Evolutionary conservation across 1,284 basidiomycete species (phyloP).

Genomic region (Agaricales sp.): DNA sequence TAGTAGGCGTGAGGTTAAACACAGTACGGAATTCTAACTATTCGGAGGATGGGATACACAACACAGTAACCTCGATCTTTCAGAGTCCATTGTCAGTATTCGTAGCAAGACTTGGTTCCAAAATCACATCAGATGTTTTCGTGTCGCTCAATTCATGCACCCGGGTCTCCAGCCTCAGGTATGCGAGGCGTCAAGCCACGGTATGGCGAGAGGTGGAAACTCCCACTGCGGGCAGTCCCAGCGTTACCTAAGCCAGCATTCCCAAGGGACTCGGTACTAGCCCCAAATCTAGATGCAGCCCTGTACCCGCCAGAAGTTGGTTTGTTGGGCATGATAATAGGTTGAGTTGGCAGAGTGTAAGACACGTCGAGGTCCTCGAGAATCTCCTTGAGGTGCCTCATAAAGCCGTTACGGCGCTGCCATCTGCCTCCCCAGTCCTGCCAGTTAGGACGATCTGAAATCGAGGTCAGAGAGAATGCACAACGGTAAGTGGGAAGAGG

Average conservation of each 20-base stretch:
- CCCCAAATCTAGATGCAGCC: neutral
- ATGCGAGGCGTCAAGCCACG: neutral
- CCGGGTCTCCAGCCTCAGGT: too few relatives aligned
- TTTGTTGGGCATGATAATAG: slow-evolving; percentile 41
- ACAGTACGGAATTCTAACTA: too few relatives aligned
- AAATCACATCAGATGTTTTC: too few relatives aligned
- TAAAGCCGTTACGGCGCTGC: slow-evolving; percentile 59
- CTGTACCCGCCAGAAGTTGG: slow-evolving; percentile 9
- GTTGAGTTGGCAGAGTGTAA: slow-evolving; percentile 65
- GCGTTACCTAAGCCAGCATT: neutral
- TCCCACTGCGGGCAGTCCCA: neutral
- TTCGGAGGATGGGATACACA: too few relatives aligned
- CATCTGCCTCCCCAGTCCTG: slow-evolving; percentile 81
- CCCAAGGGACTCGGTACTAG: neutral
- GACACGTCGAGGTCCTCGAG: slow-evolving; percentile 64
- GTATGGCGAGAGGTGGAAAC: neutral
- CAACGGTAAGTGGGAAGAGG: neutral
- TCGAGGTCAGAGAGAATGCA: neutral
- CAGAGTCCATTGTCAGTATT: too few relatives aligned
- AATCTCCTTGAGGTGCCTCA: slow-evolving; percentile 58
- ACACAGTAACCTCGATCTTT: too few relatives aligned
- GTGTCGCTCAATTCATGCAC: too few relatives aligned
- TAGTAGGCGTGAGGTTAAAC: too few relatives aligned
- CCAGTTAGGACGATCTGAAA: slow-evolving; percentile 67
- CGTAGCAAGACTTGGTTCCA: too few relatives aligned